Conservation (phyloP, 495 filamentous ascomycete species). For the Hyaloscypha variabilis region DNA sequence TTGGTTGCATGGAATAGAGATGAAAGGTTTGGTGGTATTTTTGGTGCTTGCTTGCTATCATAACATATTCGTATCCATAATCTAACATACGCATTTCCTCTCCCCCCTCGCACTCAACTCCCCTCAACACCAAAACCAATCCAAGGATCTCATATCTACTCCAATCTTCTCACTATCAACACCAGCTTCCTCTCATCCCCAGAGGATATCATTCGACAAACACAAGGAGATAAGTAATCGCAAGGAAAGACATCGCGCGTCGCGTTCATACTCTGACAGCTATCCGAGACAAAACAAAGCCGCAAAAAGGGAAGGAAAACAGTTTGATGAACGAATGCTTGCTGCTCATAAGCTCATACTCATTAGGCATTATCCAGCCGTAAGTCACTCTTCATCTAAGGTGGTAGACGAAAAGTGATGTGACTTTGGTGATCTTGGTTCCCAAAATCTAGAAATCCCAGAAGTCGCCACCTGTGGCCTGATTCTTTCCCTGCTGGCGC, state of each 20-base stretch:
- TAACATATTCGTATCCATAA: neutral
- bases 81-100: neutral
- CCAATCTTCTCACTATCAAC: neutral
- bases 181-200: neutral
- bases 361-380: slow-evolving; percentile 22
- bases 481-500: slow-evolving; percentile 23
- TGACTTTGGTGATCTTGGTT: neutral
- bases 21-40: neutral
- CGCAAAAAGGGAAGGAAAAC: neutral
- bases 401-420: too few relatives aligned
- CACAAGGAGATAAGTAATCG: neutral
- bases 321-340: neutral
- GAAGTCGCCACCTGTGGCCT: slow-evolving; percentile 25
- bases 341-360: slow-evolving; percentile 17
- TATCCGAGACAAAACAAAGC: neutral
- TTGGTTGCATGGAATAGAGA: too few relatives aligned
- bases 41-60: neutral
- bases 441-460: slow-evolving; percentile 30
- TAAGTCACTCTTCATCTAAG: neutral
- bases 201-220: neutral
- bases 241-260: slow-evolving; percentile 13
- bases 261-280: slow-evolving; percentile 2
- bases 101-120: neutral
- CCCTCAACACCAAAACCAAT: neutral
- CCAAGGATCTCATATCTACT: neutral